A percentile compares a stretch with the other conserved stretches of the same genome.
Evolutionary conservation across 1,139 yeast genomes (phyloP).

Genomic region (Yarrowia galli): DNA sequence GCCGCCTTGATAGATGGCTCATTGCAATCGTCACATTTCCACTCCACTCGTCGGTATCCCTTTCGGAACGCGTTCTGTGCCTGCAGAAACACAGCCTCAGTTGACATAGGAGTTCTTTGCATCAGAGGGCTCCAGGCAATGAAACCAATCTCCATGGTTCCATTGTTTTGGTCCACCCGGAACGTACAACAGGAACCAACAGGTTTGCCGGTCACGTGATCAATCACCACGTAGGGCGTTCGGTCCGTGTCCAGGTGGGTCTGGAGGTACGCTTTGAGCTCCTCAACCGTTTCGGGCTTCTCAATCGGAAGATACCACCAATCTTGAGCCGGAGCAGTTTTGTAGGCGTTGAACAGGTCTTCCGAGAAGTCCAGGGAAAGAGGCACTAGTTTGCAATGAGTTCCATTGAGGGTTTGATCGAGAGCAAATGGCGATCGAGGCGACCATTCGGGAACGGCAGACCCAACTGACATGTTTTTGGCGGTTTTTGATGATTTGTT

Average conservation of each 20-base stretch:
- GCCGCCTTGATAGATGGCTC: constrained; percentile 49
- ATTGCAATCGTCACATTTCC: constrained; percentile 50
- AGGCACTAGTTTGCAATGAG: constrained; percentile 17
- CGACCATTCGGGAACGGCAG: not conserved
- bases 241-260: constrained; percentile 41
- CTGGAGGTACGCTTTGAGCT: not conserved
- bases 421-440: constrained; percentile 4
- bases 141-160: constrained; percentile 48
- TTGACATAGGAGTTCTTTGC: constrained; percentile 48
- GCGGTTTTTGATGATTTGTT: not conserved
- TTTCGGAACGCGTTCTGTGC: constrained; percentile 47
- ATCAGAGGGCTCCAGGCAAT: constrained; percentile 46
- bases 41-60: constrained; percentile 49
- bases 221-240: constrained; percentile 45
- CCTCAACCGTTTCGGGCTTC: constrained; percentile 4
- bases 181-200: constrained; percentile 48
- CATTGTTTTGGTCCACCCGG: constrained; percentile 46
- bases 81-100: constrained; percentile 49
- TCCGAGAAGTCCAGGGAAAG: constrained; percentile 15
- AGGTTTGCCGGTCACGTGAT: constrained; percentile 43
- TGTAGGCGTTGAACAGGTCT: constrained; percentile 27
- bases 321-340: not conserved
- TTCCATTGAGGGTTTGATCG: constrained; percentile 22
- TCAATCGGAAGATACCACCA: constrained; percentile 34
- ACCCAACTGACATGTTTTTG: constrained; percentile 7